phyloP scores from a whole-genome alignment of 345 rosid species.

The Brassica juncea region DNA sequence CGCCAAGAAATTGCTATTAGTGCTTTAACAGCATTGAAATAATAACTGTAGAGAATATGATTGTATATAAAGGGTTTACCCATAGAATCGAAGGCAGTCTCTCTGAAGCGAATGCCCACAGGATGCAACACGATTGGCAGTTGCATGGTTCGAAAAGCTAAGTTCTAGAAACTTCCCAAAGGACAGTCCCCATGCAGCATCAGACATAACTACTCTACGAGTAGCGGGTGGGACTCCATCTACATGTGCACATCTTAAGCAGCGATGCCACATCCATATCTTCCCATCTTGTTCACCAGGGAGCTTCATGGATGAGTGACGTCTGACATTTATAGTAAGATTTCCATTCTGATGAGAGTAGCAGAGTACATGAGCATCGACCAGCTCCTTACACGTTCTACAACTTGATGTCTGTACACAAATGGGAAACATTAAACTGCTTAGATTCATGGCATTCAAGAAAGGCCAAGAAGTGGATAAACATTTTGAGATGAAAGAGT shows the following conservation, averaged over 20 bases:
- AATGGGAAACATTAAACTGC: no score
- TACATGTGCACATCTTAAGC: constrained; percentile 78
- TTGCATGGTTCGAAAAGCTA: constrained; percentile 95
- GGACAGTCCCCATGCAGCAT: constrained; percentile 99
- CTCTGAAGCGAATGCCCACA: constrained; percentile 99
- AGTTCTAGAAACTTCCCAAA: constrained; percentile 97
- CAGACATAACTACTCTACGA: constrained; percentile 91
- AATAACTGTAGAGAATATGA: constrained; percentile 6
- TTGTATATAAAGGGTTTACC: constrained; percentile 46
- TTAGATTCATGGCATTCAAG: no score
- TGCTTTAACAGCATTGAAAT: neutral
- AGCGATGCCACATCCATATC: constrained; percentile 99
- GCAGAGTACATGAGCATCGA: constrained; percentile 86
- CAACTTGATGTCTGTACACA: constrained; percentile 50
- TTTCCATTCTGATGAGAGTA: constrained; percentile 98
- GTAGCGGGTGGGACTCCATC: constrained; percentile 98
- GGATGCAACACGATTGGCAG: constrained; percentile 95
- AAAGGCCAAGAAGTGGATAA: no score
- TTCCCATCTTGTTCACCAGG: constrained; percentile 93
- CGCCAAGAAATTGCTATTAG: neutral
- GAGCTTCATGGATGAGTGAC: constrained; percentile 61
- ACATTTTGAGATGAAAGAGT: no score
- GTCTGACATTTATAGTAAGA: constrained; percentile 84
- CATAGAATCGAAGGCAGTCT: constrained; percentile 97
- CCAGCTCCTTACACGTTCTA: constrained; percentile 72